Base-by-base conservation (phyloP, 2,329 filamentous ascomycete species). In the Apiospora rasikravindrae region DNA sequence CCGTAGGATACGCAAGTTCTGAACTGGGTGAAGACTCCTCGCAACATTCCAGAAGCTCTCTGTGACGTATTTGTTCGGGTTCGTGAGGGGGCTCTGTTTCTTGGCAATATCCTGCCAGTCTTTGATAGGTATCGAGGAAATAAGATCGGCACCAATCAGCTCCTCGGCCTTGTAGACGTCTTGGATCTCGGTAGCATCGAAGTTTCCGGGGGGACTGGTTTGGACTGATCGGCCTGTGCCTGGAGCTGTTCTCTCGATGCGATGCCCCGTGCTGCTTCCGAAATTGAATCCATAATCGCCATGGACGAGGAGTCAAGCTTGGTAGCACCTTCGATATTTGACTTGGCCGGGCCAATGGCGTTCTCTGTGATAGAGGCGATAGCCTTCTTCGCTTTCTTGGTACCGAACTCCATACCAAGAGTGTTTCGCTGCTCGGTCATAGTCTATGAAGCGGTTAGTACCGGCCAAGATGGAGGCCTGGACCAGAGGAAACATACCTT, bases 371-470 rank as follows among this genome's bases (percentile, higher is more conserved):
- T 76, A n/a, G 79, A 77, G 14, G 77, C 77, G 76, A 96, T 90
- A 0, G 90, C 92, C 83, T 95, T 96, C 86, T 91, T 93, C 29
- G 94, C 92, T 83, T 95, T 96, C 85, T 94, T 95, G 37, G 93
- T 96, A 80, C 94, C 94, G 78, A 97, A 97, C 44, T 92, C 90
- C 77, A 93, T 88, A 53, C 93, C 93, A 16, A 97, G 89, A 2
- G 91, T 89, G 76, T 90, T 91, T 76, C 89, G 89, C 78, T 89
- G 88, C 40, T 92, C 88, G 77, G 88, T 84, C 77, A 88, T 88
- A 64, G 84, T 88, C 89, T 91, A 76, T 24, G 72, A 49, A 49
- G 67, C 29, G 51, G 22, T 69, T 69, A 69, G 68, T 51, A 40
- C 5, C 33, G 24, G 8, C 8, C 33, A 16, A 40, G 14, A 16